Base-by-base conservation (phyloP, 208 protist species). In the Phytomonas francai region DNA sequence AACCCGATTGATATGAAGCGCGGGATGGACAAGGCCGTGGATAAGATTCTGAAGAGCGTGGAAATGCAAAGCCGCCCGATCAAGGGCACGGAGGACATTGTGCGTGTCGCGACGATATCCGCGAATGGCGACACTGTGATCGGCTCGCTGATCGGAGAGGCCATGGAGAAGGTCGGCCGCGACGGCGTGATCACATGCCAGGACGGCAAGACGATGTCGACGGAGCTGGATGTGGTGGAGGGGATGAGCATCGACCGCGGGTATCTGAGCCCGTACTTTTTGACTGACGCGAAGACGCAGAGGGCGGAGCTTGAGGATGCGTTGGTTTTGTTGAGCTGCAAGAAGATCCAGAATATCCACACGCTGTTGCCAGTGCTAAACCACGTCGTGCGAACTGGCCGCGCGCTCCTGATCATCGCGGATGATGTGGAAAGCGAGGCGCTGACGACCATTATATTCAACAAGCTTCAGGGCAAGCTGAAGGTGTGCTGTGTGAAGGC, bases 1-100 rank as follows among this genome's bases (percentile, higher is more conserved):
- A 99, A 99, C 87, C 98, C 98, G 66, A 99, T 98, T 70, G 98
- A 99, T 76, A 88, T 99, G 70, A 97, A 98, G 73, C 83, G 97
- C 51, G 99, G 99, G 73, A 99, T 99, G 74, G 94, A 99, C 72
- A 28, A 80, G 16, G 97, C 98, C n/a, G 96, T 99, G 5, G 87
- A 97, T 30, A 63, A 70, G 33, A 84, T 98, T 45, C 73, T 97
- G 32, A 72, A 86, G 42, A 82, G 92, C 72, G 77, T 99, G 6
- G 87, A 93, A 64, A 69, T 75, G 45, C 75, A 97, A 68, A 91
- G 91, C 72, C 97, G 98, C 80, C 80, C 83, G 33, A 94, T 99
- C 56, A 91, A 93, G 36, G 94, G 95, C 67, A 87, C 78, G n/a
- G 96, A 99, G 73, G 97, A 99, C 72, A 98, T 99, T 65, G 82